Evolutionary conservation across 371 early-diverging fungal genomes (phyloP).

Genomic region (Mucor sp.): DNA sequence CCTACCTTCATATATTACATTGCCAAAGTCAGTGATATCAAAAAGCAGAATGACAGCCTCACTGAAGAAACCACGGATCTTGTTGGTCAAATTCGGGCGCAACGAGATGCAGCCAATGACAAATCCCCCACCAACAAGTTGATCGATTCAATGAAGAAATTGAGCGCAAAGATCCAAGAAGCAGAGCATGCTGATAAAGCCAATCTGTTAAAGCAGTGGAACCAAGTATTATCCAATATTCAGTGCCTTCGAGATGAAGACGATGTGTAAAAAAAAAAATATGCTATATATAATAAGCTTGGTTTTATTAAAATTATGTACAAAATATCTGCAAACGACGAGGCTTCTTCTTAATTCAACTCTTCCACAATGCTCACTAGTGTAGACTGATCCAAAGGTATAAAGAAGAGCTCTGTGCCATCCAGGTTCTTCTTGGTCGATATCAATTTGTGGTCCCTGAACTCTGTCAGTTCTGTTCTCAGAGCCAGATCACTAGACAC

Average conservation of each 20-base stretch:
- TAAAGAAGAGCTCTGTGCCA: conserved; percentile 81
- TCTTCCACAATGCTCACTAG: conserved; percentile 65
- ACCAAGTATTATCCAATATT: neutral
- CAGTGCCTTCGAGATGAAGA: neutral
- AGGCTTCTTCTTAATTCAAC: conserved; percentile 32
- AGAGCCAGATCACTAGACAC: conserved; percentile 82
- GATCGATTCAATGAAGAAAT: neutral
- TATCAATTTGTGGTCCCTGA: conserved; percentile 89
- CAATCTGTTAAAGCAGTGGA: neutral
- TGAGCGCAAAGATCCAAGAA: neutral
- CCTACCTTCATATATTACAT: conserved; percentile 13
- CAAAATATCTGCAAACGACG: neutral
- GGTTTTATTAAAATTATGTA: neutral
- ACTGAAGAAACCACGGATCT: neutral
- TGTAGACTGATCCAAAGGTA: conserved; percentile 71
- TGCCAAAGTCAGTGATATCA: neutral
- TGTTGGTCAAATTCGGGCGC: neutral
- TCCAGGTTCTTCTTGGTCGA: conserved; percentile 63
- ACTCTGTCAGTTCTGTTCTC: conserved; percentile 87
- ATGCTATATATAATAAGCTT: neutral
- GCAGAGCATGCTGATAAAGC: neutral
- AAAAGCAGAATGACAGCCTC: neutral
- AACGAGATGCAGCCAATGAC: neutral
- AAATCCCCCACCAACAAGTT: neutral
- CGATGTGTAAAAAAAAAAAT: too few relatives aligned